These are phyloP conservation scores for Saturnispora gosingensis DNA, from an alignment of 805 yeast species.

Conservation along the genomic window DNA sequence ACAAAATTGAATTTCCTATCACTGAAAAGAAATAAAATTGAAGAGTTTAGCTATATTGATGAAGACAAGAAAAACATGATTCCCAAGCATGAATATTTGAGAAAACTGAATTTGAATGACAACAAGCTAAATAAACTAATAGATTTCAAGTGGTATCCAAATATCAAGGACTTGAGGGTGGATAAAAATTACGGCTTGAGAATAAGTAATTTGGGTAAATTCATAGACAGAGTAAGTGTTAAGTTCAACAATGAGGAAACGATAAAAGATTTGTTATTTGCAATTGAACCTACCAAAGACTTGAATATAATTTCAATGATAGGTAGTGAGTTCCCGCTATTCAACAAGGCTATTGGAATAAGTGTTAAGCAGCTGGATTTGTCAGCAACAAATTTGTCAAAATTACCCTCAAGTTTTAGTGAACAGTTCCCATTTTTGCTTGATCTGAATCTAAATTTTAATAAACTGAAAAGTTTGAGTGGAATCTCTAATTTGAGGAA, in stretches of 20 bases:
- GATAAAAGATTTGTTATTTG: conserved; percentile 14
- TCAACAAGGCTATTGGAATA: conserved; percentile 10
- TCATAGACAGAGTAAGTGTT: conserved; percentile 35
- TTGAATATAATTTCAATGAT: conserved; percentile 29
- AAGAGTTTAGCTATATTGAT: conserved; percentile 16
- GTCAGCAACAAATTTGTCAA: conserved; percentile 37
- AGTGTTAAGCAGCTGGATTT: conserved; percentile 34
- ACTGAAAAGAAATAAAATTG: conserved; percentile 33
- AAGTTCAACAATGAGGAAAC: conserved; percentile 28
- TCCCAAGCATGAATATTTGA: conserved; percentile 15
- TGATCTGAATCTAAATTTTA: conserved; percentile 43
- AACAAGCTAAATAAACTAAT: conserved; percentile 5
- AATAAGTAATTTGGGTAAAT: conserved; percentile 24
- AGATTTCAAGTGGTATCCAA: conserved; percentile 29
- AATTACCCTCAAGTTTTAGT: conserved; percentile 31
- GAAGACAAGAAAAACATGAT: conserved; percentile 23
- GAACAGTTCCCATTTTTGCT: conserved; percentile 36
- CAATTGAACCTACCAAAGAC: conserved; percentile 15
- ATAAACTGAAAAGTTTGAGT: conserved; percentile 29
- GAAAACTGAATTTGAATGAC: conserved; percentile 8
- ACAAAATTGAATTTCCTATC: conserved; percentile 32
- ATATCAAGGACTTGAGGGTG: conserved; percentile 34
- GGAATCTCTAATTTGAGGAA: conserved; percentile 29
- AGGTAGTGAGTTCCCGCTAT: conserved; percentile 18
- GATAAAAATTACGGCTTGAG: conserved; percentile 32